Base-by-base conservation (phyloP, 2,329 filamentous ascomycete genomes). In the Colletotrichum tabaci region DNA sequence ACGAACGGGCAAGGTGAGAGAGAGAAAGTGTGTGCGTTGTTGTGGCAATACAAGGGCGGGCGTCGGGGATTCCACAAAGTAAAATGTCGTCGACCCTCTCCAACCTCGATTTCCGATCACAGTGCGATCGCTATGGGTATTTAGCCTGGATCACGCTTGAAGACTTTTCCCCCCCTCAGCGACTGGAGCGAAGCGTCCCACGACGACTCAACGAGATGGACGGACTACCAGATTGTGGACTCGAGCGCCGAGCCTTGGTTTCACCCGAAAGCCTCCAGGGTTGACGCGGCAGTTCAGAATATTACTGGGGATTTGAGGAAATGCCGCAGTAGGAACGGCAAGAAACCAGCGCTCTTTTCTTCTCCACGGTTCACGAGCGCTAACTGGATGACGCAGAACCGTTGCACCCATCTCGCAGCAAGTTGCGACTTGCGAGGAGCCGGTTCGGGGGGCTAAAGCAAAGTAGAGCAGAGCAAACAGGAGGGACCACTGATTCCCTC, bases 131-230 rank as follows among this genome's bases (percentile, higher is more conserved):
- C 40, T 40, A 44, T 71, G 71, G 38, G 35, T 63, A 70, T 66
- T 66, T 71, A 71, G 71, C 26, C 67, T 62, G 71, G 23, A 13
- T 47, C 46, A 50, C 62, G 61, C 61, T 66, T 67, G 57, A 62
- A 71, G 57, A 66, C 57, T 67, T 67, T 63, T 55, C 57, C 7
- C 52, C 21, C 56, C 50, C 46, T 46, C 35, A 42, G 6, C 40
- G 38, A 58, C 50, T 62, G 57, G 46, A 67, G 50, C 52, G n/a
- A 44, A 12, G 7, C 26, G 49, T 67, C 50, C 57, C 52, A 53
- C 47, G 52, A 44, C 23, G 18, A 26, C 57, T 63, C 7, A 38
- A 66, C 15, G 38, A 42, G 57, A 30, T 30, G 30, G 30, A 30
- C 30, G 7, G 30, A 30, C 30, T 30, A 30, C 30, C 3, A 30